A percentile compares a stretch with the other conserved stretches of the same genome.
Evolutionary conservation across 495 filamentous ascomycete species (phyloP).

Genomic region (Talaromyces thailandensis): DNA sequence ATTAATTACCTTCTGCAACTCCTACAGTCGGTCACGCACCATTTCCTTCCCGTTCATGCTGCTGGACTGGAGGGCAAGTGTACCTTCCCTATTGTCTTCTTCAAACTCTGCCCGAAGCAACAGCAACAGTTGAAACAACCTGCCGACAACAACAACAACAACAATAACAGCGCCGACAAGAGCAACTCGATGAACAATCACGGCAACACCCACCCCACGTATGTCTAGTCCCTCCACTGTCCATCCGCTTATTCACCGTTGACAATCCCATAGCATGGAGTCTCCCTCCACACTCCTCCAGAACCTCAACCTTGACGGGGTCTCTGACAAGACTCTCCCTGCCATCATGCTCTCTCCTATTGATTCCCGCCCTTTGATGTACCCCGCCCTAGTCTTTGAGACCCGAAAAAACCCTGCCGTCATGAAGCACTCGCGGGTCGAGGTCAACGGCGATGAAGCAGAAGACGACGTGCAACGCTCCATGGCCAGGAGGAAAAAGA

Average conservation of each 20-base stretch:
- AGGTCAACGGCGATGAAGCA: slow-evolving; percentile 55
- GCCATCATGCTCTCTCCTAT: background rate
- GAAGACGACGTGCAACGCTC: slow-evolving; percentile 52
- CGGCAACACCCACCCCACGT: background rate
- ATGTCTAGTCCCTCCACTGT: background rate
- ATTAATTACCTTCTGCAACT: slow-evolving; percentile 1
- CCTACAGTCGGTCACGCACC: background rate
- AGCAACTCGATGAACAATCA: slow-evolving; percentile 11
- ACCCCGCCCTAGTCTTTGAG: background rate
- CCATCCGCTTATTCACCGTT: background rate
- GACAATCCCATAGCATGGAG: background rate
- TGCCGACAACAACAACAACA: background rate
- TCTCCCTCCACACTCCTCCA: background rate
- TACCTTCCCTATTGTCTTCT: background rate
- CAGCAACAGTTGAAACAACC: slow-evolving; percentile 14
- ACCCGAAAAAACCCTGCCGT: slow-evolving; percentile 15
- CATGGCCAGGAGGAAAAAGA: slow-evolving; percentile 86
- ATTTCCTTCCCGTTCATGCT: background rate
- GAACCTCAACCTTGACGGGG: background rate
- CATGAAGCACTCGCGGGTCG: slow-evolving; percentile 54
- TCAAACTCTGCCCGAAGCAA: slow-evolving; percentile 19
- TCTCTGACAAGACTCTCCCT: background rate
- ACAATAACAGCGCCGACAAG: slow-evolving; percentile 14
- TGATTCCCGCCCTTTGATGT: background rate
- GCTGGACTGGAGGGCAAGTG: background rate